These are phyloP conservation scores for Metschnikowia vanudenii DNA, from an alignment of 805 yeast genomes.

Conservation along the genomic window DNA sequence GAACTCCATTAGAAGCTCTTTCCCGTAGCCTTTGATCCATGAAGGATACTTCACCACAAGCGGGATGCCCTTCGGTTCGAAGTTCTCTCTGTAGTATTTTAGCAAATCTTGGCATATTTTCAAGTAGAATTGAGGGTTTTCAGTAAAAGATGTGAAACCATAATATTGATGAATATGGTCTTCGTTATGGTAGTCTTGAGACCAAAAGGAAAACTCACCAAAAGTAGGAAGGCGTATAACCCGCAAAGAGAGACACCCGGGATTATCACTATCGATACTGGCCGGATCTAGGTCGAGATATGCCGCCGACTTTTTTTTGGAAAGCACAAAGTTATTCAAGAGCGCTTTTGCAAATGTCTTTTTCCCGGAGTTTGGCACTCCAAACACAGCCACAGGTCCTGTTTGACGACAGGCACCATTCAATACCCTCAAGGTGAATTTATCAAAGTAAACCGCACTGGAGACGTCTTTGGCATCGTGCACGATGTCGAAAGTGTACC, in stretches of 20 bases:
- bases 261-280: conserved; percentile 74
- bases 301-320: conserved; percentile 33
- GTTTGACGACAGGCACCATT: conserved; percentile 15
- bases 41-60: conserved; percentile 81
- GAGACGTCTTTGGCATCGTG: background rate
- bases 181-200: conserved; percentile 10
- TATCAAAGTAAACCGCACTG: conserved; percentile 9
- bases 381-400: conserved; percentile 45
- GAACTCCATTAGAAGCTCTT: conserved; percentile 55
- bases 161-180: conserved; percentile 36
- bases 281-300: conserved; percentile 86
- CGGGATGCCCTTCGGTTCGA: conserved; percentile 27
- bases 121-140: conserved; percentile 58
- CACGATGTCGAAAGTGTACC: conserved; percentile 16
- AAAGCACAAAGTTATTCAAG: conserved; percentile 45
- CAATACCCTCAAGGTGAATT: conserved; percentile 5
- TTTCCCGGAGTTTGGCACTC: conserved; percentile 79
- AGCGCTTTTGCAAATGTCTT: conserved; percentile 64
- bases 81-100: conserved; percentile 22
- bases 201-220: conserved; percentile 28
- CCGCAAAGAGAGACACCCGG: conserved; percentile 65
- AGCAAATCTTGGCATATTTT: conserved; percentile 42
- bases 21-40: conserved; percentile 88
- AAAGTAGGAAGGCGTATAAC: conserved; percentile 27
- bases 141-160: conserved; percentile 70